phyloP scores from a whole-genome alignment of 176 grass and related monocot species.

The Carex littledalei region DNA sequence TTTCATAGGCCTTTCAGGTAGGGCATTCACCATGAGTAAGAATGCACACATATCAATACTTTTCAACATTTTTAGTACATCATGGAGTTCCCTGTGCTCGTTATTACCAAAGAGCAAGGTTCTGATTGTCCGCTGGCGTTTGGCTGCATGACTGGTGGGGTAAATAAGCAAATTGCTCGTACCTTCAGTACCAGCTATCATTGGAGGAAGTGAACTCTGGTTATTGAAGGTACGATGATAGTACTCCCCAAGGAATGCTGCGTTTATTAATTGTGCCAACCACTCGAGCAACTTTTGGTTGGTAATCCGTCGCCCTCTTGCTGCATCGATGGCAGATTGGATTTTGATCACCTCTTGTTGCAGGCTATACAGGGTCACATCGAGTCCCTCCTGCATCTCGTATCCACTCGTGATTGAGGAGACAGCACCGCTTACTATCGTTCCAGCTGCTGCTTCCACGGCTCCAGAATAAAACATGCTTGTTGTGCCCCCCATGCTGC shows the following conservation, averaged over 20 bases:
- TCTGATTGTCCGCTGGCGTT: background rate
- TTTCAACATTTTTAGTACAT: background rate
- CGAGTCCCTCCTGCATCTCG: background rate
- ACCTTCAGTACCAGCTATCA: background rate
- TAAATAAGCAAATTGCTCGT: background rate
- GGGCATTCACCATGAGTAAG: background rate
- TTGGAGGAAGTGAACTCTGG: background rate
- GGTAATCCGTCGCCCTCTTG: background rate
- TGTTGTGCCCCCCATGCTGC: too few relatives aligned
- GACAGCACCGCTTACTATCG: background rate
- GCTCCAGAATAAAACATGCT: background rate
- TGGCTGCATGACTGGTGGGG: background rate
- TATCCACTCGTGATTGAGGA: background rate
- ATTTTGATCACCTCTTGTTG: background rate
- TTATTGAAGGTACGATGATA: background rate
- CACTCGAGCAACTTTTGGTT: background rate
- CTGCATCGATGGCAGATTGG: background rate
- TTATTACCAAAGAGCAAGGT: background rate
- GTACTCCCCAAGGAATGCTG: background rate
- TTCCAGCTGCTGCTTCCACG: background rate
- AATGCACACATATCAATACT: background rate
- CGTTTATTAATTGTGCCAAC: background rate
- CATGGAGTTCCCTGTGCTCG: background rate
- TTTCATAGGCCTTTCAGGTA: background rate
- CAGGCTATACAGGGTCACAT: background rate